Evolutionary conservation across 108 stramenopile species (phyloP).

Genomic region (Nannochloropsis salina): DNA sequence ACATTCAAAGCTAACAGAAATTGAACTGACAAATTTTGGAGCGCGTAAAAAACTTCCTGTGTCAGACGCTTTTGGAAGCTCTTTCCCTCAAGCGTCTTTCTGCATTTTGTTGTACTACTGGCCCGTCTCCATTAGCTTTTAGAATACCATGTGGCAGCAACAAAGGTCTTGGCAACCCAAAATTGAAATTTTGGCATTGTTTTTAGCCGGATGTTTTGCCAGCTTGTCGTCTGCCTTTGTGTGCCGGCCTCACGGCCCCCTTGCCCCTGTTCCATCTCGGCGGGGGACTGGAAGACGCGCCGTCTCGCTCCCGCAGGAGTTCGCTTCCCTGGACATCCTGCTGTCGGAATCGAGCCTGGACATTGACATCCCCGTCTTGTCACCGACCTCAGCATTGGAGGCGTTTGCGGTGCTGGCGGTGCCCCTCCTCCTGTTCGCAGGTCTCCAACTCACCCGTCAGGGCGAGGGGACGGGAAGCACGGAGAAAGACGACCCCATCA

Average conservation of each 20-base stretch:
- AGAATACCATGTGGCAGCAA: too few species aligned
- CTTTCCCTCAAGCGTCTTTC: too few species aligned
- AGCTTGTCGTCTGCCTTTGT: not conserved
- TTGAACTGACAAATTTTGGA: too few species aligned
- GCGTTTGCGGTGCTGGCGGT: not conserved
- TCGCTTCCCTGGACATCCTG: slow-evolving; percentile 17
- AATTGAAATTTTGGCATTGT: too few species aligned
- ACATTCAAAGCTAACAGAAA: too few species aligned
- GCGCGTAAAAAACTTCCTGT: too few species aligned
- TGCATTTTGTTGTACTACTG: too few species aligned
- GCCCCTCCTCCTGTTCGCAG: not conserved
- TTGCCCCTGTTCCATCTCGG: not conserved
- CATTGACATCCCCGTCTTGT: not conserved
- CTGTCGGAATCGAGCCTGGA: not conserved
- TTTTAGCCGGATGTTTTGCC: not conserved
- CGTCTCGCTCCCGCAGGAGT: not conserved
- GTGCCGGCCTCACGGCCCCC: not conserved
- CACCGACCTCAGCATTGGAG: not conserved
- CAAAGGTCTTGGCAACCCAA: too few species aligned
- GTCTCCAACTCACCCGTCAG: not conserved
- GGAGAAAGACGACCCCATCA: not conserved
- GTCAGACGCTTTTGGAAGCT: too few species aligned
- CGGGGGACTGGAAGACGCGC: not conserved
- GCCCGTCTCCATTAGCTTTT: too few species aligned
- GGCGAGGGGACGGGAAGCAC: not conserved